Conservation (phyloP, 2,329 filamentous ascomycete species). For the Sclerotinia sclerotiorum region DNA sequence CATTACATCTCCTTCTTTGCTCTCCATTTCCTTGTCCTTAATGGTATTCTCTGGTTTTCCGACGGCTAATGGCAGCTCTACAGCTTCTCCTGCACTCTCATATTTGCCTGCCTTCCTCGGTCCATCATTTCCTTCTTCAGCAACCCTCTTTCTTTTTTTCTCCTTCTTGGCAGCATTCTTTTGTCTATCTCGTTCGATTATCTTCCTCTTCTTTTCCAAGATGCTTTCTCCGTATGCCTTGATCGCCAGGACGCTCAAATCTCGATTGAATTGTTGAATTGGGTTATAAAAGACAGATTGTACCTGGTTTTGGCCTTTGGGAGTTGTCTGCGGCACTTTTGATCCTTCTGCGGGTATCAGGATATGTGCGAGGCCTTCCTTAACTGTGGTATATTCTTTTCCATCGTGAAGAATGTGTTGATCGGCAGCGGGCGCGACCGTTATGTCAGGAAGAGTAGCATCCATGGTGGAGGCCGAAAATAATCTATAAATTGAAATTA, state of each 20-base stretch:
- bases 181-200: slow-evolving; percentile 46
- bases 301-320: slow-evolving; percentile 57
- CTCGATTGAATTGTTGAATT: slow-evolving; percentile 98
- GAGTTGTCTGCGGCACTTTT: slow-evolving; percentile 47
- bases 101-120: slow-evolving; percentile 42
- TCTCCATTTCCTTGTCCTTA: background rate
- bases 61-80: background rate
- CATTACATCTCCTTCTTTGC: background rate
- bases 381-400: slow-evolving; percentile 58
- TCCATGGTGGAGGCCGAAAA: slow-evolving; percentile 10
- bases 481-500: background rate
- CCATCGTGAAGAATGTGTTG: slow-evolving; percentile 47
- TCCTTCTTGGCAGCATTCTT: slow-evolving; percentile 42
- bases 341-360: slow-evolving; percentile 56
- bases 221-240: slow-evolving; percentile 78
- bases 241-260: slow-evolving; percentile 89
- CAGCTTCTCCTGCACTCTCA: slow-evolving; percentile 15
- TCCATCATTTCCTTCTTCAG: slow-evolving; percentile 36
- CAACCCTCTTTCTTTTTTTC: slow-evolving; percentile 50
- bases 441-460: slow-evolving; percentile 34
- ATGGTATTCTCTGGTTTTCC: background rate
- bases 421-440: slow-evolving; percentile 35
- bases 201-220: slow-evolving; percentile 48
- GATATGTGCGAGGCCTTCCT: slow-evolving; percentile 68
- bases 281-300: slow-evolving; percentile 97